A percentile compares a stretch with the other conserved stretches of the same genome.
These are phyloP conservation scores for Mycena sanguinolenta DNA, from an alignment of 768 basidiomycete species.

Conservation along the genomic window DNA sequence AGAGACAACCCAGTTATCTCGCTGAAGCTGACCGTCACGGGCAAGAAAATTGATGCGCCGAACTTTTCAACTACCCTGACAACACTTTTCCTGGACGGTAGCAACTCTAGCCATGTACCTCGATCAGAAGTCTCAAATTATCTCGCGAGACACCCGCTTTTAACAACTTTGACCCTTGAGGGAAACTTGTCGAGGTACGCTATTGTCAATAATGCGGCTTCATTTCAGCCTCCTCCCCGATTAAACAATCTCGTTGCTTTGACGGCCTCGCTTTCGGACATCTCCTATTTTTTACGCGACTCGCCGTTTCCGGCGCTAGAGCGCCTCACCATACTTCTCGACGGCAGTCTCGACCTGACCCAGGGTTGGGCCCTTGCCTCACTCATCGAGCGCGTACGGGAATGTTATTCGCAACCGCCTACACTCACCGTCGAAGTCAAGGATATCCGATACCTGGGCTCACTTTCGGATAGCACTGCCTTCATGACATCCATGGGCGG, in stretches of 20 bases:
- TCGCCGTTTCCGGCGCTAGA: background rate
- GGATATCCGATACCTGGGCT: no score
- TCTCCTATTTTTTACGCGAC: background rate
- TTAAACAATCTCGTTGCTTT: background rate
- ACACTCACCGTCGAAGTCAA: background rate
- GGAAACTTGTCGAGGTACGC: background rate
- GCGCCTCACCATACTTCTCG: background rate
- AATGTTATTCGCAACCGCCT: background rate
- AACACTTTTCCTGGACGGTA: background rate
- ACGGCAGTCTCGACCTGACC: background rate
- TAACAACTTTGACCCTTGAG: background rate
- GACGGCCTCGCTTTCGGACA: background rate
- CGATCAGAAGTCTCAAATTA: background rate
- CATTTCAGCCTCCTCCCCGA: background rate
- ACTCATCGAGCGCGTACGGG: constrained; percentile 8
- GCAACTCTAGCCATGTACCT: background rate
- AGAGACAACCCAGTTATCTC: background rate
- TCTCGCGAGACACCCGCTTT: background rate
- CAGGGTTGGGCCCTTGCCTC: constrained; percentile 2
- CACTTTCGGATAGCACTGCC: background rate
- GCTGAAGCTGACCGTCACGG: background rate
- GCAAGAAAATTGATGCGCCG: background rate
- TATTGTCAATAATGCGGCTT: no score
- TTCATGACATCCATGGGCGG: background rate
- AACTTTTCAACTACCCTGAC: background rate